phyloP scores from a whole-genome alignment of 1,139 yeast genomes.

The Scheffersomyces titani region DNA sequence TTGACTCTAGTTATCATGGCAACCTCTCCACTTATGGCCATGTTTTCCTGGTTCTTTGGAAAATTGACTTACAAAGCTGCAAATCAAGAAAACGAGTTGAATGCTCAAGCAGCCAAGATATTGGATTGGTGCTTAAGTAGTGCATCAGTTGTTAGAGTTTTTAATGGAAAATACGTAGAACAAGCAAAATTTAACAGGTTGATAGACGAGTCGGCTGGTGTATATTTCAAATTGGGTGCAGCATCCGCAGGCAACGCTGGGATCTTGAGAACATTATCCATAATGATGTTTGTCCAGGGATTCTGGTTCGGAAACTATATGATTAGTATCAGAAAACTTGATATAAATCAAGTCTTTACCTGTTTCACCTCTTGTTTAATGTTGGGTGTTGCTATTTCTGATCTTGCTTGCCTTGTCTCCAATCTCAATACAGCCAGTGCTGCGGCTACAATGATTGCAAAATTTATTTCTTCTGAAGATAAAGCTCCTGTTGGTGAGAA shows the following conservation, averaged over 20 bases:
- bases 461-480: conserved; percentile 15
- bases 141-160: conserved; percentile 60
- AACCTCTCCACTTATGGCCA: conserved; percentile 65
- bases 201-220: conserved; percentile 45
- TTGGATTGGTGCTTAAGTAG: conserved; percentile 72
- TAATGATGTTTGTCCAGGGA: conserved; percentile 84
- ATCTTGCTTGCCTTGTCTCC: conserved; percentile 54
- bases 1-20: conserved; percentile 75
- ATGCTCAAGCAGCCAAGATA: conserved; percentile 59
- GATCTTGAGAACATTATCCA: conserved; percentile 53
- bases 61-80: conserved; percentile 51
- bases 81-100: conserved; percentile 54
- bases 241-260: conserved; percentile 61
- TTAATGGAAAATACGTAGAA: conserved; percentile 61
- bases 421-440: conserved; percentile 64
- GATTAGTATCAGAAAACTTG: conserved; percentile 50
- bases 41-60: conserved; percentile 54
- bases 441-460: conserved; percentile 47
- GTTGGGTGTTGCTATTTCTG: conserved; percentile 60
- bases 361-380: conserved; percentile 80
- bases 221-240: conserved; percentile 49
- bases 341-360: conserved; percentile 69
- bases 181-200: conserved; percentile 38
- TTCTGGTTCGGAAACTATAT: conserved; percentile 84
- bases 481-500: conserved; percentile 2